Conservation (phyloP, 192 early-diverging fungal genomes). For the Helicostylum pulchrum region DNA sequence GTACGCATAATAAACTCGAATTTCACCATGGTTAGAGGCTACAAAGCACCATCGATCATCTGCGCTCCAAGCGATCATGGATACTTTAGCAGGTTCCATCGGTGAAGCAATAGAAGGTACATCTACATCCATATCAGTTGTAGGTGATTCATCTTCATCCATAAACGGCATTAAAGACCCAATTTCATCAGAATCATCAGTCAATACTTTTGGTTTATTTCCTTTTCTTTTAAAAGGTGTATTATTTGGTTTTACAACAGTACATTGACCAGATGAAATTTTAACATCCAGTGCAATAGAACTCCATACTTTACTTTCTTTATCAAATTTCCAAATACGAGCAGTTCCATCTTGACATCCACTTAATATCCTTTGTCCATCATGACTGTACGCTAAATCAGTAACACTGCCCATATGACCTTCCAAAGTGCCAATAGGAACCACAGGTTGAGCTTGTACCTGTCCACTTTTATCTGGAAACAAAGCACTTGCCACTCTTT, state of each 20-base stretch:
- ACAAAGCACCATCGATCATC: conserved; percentile 68
- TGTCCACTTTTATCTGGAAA: conserved; percentile 36
- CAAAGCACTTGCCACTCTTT: conserved; percentile 24
- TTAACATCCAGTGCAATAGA: conserved; percentile 39
- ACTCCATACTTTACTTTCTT: conserved; percentile 52
- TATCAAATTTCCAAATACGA: conserved; percentile 65
- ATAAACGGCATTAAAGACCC: conserved; percentile 6
- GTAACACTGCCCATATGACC: conserved; percentile 73
- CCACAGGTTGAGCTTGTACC: conserved; percentile 21
- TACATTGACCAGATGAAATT: background rate
- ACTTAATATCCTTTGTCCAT: conserved; percentile 64
- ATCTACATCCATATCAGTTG: background rate
- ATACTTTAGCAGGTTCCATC: conserved; percentile 35
- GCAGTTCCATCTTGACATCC: conserved; percentile 80
- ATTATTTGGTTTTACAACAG: conserved; percentile 11
- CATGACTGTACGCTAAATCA: conserved; percentile 69
- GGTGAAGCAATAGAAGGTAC: background rate
- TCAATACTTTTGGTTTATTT: background rate
- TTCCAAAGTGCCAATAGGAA: conserved; percentile 55
- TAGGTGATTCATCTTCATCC: conserved; percentile 1
- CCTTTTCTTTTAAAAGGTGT: background rate
- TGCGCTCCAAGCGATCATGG: conserved; percentile 68
- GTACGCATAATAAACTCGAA: conserved; percentile 62
- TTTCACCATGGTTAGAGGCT: conserved; percentile 63
- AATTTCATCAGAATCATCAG: background rate